Base-by-base conservation (phyloP, 176 grass and related monocot species). In the Oryza rufipogon region DNA sequence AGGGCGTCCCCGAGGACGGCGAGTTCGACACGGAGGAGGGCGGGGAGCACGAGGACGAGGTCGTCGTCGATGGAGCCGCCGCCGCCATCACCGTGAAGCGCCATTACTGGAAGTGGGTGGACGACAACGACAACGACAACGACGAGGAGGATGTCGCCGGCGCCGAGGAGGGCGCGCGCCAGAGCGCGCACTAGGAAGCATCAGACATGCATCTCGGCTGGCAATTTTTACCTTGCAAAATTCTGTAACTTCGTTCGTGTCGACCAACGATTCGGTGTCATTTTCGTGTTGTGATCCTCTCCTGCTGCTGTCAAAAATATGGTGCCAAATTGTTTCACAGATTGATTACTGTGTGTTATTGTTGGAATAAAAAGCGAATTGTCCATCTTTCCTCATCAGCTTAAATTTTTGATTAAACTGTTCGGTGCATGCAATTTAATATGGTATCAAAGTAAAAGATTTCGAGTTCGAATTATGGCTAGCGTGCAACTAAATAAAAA, bases 21-120 rank as follows among this genome's bases (percentile, higher is more conserved):
- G 96, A 82, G 34, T 98, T 98, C 73, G 93, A 93, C 74, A 95
- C 93, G 2, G 96, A 93, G 77, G 96, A 95, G 81, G 25, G 25
- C n/a, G 93, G 96, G 56, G 93, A 98, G 86, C 80, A 86, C 12
- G 30, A 77, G 48, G 87, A 61, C 20, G 20, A 61, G 56, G 56
- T 61, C 19, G 56, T 65, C 3, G 73, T 68, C 12, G 87, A 95
- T n/a, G 81, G 74, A 33, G 75, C 77, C 4, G 34, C 25, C 80
- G 52, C 12, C 3, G 88, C 86, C 16, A 58, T 94, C 74, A 83
- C 88, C 64, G 96, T 95, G 45, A 90, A 86, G 81, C 73, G 85
- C 0, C 83, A 86, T 49, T 86, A 73, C 84, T 90, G 88, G 88
- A 49, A 77, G 26, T 90, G 88, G 88, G 9, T 86, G 9, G 17